Conservation (phyloP, 257 asterid genomes). For the Rubia yunnanensis region DNA sequence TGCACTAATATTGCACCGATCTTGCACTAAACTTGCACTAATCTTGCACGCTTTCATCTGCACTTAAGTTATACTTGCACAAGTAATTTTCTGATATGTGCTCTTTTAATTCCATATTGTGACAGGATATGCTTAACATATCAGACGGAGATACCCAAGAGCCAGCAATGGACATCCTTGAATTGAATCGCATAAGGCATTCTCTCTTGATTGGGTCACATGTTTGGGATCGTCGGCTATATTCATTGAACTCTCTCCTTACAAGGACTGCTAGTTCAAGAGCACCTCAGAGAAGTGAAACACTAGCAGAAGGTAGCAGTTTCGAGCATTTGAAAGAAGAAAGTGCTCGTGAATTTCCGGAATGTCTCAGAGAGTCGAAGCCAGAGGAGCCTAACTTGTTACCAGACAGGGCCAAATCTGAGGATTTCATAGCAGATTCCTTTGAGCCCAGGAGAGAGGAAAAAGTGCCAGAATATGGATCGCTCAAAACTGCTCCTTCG, state of each 20-base stretch:
- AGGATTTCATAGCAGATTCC: conserved; percentile 19
- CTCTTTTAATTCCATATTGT: conserved; percentile 6
- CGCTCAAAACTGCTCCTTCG: conserved; percentile 55
- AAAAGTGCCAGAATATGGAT: conserved; percentile 14
- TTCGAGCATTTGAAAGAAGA: conserved; percentile 30
- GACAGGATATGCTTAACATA: conserved; percentile 48
- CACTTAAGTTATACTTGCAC: neutral
- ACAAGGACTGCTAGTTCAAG: conserved; percentile 31
- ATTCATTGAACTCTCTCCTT: conserved; percentile 49
- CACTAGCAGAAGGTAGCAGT: conserved; percentile 18
- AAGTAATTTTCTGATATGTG: neutral
- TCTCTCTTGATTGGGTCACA: conserved; percentile 59
- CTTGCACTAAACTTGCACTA: neutral
- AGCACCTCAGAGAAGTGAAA: conserved; percentile 26
- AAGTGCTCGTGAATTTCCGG: conserved; percentile 22
- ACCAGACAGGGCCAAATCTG: conserved; percentile 10
- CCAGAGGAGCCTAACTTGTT: conserved; percentile 24
- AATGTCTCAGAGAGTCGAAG: conserved; percentile 15
- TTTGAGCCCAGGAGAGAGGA: conserved; percentile 16
- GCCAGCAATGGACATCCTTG: conserved; percentile 54
- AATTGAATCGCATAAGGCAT: conserved; percentile 63
- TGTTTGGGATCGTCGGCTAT: conserved; percentile 62
- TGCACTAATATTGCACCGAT: conserved; percentile 22
- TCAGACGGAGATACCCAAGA: conserved; percentile 24
- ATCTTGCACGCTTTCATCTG: conserved; percentile 1